Evolutionary conservation across 192 early-diverging fungal genomes (phyloP), one percentile per base, ranked within the genome.

Genomic region (Gamsiella multidivaricata): DNA sequence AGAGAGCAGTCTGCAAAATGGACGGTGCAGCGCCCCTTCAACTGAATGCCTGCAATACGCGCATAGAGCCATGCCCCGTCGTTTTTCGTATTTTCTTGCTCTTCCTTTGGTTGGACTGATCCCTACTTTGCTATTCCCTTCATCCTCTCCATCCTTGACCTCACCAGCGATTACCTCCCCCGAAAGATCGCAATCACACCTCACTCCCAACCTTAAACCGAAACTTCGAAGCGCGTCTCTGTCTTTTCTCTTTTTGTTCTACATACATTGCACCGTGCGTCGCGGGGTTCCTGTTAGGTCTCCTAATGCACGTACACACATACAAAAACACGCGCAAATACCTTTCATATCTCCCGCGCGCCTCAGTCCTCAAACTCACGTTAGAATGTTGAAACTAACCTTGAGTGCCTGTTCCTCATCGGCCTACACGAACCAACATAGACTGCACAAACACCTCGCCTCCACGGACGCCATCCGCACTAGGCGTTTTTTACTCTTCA

Each of bases 201-300:
- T n/a, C n/a, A n/a, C n/a, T n/a, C n/a, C n/a, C 39, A 41, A 14
- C 14, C 7, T 14, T 14, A 7, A 41, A 41, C 39, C 14, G 8
- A 10, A 41, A 41, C n/a, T 43, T 25, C 57, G 57, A 18, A 32
- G 41, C 57, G 57, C 32, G 37, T 3, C 18, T 3, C n/a, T 37
- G 10, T 3, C 12, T 58, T 43, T 58, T 58, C 56, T 56, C 18
- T 33, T 9, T 56, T 37, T 39, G 14, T 8, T 56, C 14, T 41
- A n/a, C 22, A 28, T 41, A 23, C 41, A 61, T 47, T 64, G 61
- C 61, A 52, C 61, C 61, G 60, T 62, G 60, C 60, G 60, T 50
- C 36, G 31, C 32, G 31, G 54, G 17, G 32, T 18, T 45, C 42
- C 22, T 12, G 45, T 29, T 14, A 1, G 4, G 10, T 36, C 18